Conservation (phyloP, 129 eudicot genomes). For the Artemisia annua region DNA sequence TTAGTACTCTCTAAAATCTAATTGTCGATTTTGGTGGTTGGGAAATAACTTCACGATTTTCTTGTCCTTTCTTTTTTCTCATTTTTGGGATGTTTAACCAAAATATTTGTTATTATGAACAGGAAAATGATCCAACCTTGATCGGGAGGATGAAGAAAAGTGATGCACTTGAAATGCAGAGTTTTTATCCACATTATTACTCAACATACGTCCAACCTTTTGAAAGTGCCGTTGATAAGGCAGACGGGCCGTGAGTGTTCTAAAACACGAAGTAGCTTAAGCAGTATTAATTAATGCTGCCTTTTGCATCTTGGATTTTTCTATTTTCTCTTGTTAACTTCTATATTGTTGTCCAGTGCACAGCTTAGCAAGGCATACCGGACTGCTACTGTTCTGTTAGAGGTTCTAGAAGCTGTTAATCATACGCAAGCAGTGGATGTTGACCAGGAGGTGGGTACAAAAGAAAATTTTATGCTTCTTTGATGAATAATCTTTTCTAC, state of each 20-base stretch:
- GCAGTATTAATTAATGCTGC: slow-evolving; percentile 10
- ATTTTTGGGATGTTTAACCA: neutral
- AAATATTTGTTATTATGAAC: too few relatives aligned
- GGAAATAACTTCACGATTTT: neutral
- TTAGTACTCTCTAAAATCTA: slow-evolving; percentile 23
- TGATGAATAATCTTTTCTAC: neutral
- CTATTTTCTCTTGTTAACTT: slow-evolving; percentile 15
- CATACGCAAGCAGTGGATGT: slow-evolving; percentile 91
- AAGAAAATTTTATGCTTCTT: neutral
- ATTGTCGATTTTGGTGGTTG: neutral
- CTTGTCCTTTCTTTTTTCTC: too few relatives aligned
- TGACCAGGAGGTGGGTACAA: slow-evolving; percentile 75
- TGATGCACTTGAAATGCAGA: slow-evolving; percentile 99
- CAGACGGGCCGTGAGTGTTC: slow-evolving; percentile 81
- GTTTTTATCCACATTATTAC: slow-evolving; percentile 96
- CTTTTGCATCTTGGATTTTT: neutral
- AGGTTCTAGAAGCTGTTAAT: slow-evolving; percentile 89
- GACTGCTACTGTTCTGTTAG: slow-evolving; percentile 97
- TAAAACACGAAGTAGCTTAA: slow-evolving; percentile 17
- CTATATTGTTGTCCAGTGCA: slow-evolving; percentile 53
- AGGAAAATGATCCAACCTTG: slow-evolving; percentile 63
- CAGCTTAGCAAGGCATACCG: slow-evolving; percentile 94
- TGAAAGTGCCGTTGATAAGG: slow-evolving; percentile 98
- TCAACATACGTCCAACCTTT: slow-evolving; percentile 89
- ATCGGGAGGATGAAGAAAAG: slow-evolving; percentile 92